Percentiles rank a stretch among this genome's conserved stretches.
Evolutionary conservation across 805 yeast species (phyloP).

Genomic region (Wickerhamomyces mucosus): DNA sequence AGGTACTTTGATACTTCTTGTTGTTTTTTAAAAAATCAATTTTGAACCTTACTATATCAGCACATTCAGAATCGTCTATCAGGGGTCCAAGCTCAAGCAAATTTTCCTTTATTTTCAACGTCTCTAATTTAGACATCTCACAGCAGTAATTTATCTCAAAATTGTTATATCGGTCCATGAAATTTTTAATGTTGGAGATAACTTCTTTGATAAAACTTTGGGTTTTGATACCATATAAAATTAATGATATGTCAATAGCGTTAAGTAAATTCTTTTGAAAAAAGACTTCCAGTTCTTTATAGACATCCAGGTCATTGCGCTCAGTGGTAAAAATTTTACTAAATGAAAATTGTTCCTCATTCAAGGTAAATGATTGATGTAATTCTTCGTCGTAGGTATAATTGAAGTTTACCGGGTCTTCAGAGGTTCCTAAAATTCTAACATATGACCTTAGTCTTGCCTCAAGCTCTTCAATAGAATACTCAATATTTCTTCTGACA

Average conservation of each 20-base stretch:
- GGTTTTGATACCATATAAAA: not conserved
- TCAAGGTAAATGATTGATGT: not conserved
- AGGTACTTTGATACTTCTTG: too few relatives aligned
- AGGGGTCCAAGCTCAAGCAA: too few relatives aligned
- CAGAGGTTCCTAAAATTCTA: not conserved
- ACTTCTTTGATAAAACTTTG: not conserved
- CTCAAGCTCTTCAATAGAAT: slow-evolving; percentile 33
- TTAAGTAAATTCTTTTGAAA: not conserved
- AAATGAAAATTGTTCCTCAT: not conserved
- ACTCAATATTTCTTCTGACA: slow-evolving; percentile 36
- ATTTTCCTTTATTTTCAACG: too few relatives aligned
- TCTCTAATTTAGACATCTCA: too few relatives aligned
- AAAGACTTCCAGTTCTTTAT: not conserved
- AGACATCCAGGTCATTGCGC: not conserved
- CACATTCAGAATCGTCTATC: too few relatives aligned
- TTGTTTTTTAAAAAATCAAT: too few relatives aligned
- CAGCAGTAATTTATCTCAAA: too few relatives aligned
- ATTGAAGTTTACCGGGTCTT: not conserved
- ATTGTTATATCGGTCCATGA: too few relatives aligned
- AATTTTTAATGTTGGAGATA: not conserved
- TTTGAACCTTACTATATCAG: too few relatives aligned
- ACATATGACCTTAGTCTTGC: slow-evolving; percentile 24
- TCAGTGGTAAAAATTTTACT: not conserved
- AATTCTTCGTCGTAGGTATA: not conserved
- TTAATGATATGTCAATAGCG: not conserved